A percentile compares a stretch with the other conserved stretches of the same genome.
These are phyloP conservation scores for Coelastrella sp. DNA, from an alignment of 139 green algal species.

Conservation along the genomic window DNA sequence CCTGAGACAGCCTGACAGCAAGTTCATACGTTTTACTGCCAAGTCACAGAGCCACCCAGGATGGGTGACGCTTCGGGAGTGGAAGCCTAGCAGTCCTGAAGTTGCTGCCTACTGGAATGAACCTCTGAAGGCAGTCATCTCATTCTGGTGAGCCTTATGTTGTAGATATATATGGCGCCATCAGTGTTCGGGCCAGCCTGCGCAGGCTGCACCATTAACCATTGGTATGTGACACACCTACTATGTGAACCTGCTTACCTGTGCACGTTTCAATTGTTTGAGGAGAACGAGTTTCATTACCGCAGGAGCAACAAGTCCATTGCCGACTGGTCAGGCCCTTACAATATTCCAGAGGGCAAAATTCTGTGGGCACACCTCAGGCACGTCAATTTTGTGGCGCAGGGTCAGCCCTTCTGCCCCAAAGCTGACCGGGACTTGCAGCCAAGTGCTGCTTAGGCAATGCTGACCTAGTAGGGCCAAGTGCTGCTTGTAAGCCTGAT, in stretches of 20 bases:
- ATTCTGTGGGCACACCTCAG: slow-evolving; percentile 19
- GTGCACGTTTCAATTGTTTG: no score
- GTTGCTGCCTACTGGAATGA: slow-evolving; percentile 35
- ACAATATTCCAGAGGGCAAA: slow-evolving; percentile 17
- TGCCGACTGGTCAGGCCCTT: slow-evolving; percentile 7
- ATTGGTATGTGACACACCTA: no score
- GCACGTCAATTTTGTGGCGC: slow-evolving; percentile 8
- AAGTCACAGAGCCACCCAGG: not conserved
- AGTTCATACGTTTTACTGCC: slow-evolving; percentile 38
- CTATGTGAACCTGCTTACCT: no score
- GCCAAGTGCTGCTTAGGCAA: not conserved
- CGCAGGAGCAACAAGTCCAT: slow-evolving; percentile 40
- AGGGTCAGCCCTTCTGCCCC: not conserved
- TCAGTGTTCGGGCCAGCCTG: not conserved
- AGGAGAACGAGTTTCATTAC: no score
- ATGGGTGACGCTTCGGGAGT: slow-evolving; percentile 28
- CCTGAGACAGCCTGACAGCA: not conserved
- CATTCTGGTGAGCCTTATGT: slow-evolving; percentile 24
- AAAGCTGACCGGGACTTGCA: slow-evolving; percentile 28
- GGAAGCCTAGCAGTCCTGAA: slow-evolving; percentile 30
- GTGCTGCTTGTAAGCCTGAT: no score
- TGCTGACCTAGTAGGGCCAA: no score
- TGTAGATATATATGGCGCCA: not conserved
- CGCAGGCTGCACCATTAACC: no score
- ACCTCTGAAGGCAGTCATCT: slow-evolving; percentile 28